Base-by-base conservation (phyloP, 1,139 yeast species). In the Yamadazyma kanchanaburiensis region DNA sequence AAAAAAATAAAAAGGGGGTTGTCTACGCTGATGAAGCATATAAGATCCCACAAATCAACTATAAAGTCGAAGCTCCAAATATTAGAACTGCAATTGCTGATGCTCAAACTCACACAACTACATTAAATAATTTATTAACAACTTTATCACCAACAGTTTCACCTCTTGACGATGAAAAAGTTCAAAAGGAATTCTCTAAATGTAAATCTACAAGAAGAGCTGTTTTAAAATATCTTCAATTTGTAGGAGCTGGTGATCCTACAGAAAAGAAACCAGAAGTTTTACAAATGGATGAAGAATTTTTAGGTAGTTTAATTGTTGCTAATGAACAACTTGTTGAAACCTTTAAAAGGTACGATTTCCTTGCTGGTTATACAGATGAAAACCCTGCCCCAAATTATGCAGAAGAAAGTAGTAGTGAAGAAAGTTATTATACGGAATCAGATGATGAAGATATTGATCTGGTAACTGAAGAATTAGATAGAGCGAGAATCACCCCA, bases 291-390 rank as follows among this genome's bases (percentile, higher is more conserved):
- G 74, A 78, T 34, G 96, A 88, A 42, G 95, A 86, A 49, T 83
- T 80, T 42, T 61, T 91, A 45, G 97, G 96, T 7, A 74, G 89
- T 30, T 68, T 91, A 43, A 76, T 91, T 37, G 82, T 77, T 41
- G 94, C 96, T 28, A 91, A 91, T 52, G 98, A 91, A 48, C 89
- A 83, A 49, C 70, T 91, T 40, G 94, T 91, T 8, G 64, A 64
- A 4, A 80, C 88, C 0, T 69, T 91, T 48, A 77, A 80, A 45
- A 59, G 66, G 37, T 88, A 78, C 52, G 95, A 89, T 40, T 33
- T 42, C 2, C 52, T 58, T 33, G 57, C 69, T 24, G 74, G 74
- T 2, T 60, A 60, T 34, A 46, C 60, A 2, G 57, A 41, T 3
- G 58, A 48, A 3, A 60, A 58, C 27, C 66, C 69, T 0, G 67